Evolutionary conservation across 495 filamentous ascomycete species (phyloP).

Genomic region (Hypoxylon lenormandii): DNA sequence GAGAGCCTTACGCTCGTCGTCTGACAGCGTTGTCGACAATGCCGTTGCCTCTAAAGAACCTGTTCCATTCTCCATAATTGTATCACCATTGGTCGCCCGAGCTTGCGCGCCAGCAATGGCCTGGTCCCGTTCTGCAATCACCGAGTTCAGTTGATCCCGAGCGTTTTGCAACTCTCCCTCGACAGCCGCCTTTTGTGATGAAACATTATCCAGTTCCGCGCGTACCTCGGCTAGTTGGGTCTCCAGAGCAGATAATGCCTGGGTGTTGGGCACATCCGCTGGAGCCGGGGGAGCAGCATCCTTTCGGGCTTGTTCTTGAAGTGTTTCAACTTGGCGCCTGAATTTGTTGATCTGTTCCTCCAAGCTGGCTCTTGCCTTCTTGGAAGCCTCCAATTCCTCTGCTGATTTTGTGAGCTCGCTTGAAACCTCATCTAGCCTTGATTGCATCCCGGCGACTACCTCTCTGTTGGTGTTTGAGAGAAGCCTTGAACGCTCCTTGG

Average conservation of each 20-base stretch:
- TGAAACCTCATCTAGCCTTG: slow-evolving; percentile 50
- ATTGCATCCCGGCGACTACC: slow-evolving; percentile 55
- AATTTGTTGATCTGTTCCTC: slow-evolving; percentile 56
- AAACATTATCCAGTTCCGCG: slow-evolving; percentile 58
- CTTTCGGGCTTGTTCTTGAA: slow-evolving; percentile 51
- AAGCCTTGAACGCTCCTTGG: slow-evolving; percentile 61
- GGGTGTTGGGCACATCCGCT: slow-evolving; percentile 24
- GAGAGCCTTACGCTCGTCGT: slow-evolving; percentile 65
- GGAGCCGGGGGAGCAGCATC: slow-evolving; percentile 26
- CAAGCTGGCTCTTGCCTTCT: slow-evolving; percentile 51
- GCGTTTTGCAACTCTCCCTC: slow-evolving; percentile 62
- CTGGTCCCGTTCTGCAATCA: slow-evolving; percentile 58
- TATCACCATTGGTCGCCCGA: slow-evolving; percentile 52
- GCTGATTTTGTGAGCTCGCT: slow-evolving; percentile 51
- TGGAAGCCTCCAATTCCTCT: slow-evolving; percentile 54
- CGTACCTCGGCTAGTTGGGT: slow-evolving; percentile 50
- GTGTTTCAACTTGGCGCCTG: slow-evolving; percentile 52
- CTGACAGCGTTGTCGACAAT: slow-evolving; percentile 52
- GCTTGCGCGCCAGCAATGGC: slow-evolving; percentile 62
- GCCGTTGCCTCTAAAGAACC: slow-evolving; percentile 47
- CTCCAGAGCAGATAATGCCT: slow-evolving; percentile 42
- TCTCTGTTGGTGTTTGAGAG: slow-evolving; percentile 60
- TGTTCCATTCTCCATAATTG: slow-evolving; percentile 52
- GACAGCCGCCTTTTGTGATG: slow-evolving; percentile 52
- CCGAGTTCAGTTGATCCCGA: slow-evolving; percentile 58